Base-by-base conservation (phyloP, 2,329 filamentous ascomycete genomes). In the Madurella mycetomatis region DNA sequence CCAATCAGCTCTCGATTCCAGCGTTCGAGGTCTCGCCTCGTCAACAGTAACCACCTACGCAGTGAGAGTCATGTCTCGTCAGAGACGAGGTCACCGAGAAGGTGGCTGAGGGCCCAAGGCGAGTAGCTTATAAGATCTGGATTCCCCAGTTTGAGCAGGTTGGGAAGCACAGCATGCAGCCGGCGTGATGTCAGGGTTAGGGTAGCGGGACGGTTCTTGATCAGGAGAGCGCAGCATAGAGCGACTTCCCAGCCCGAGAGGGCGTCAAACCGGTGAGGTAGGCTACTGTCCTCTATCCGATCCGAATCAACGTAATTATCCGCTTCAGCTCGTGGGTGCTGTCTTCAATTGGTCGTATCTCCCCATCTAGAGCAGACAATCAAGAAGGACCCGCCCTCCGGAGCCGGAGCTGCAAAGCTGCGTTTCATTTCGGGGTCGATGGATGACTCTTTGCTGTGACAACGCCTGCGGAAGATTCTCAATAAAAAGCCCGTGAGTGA, bases 351-450 rank as follows among this genome's bases (percentile, higher is more conserved):
- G 39, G 39, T 19, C 13, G 30, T 12, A 19, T 17, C 9, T 17
- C n/a, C 37, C 25, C 18, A 31, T 17, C 25, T 34, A 30, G 31
- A 7, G n/a, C 9, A n/a, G 25, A n/a, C 44, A 34, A 11, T 11
- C 19, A 31, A 13, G 4, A 17, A 34, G 48, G 53, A 53, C 53
- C 59, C 59, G 55, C 57, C 16, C 56, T 60, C 59, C 59, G 59
- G 59, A 55, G 53, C 57, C 59, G 59, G 59, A 53, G 51, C 48
- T 46, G 52, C 44, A 30, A 47, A 19, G 3, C 41, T 30, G 11
- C 34, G 16, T 40, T 25, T 41, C 37, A 45, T 37, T 37, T 15
- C 34, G 11, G 11, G 19, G 30, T 47, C 45, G 34, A 47, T 42
- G 32, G 39, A 37, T 53, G 45, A 47, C 51, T 53, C 45, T 37